These are phyloP conservation scores for Plasmodium gaboni DNA, from an alignment of 169 alveolate species.

Conservation along the genomic window DNA sequence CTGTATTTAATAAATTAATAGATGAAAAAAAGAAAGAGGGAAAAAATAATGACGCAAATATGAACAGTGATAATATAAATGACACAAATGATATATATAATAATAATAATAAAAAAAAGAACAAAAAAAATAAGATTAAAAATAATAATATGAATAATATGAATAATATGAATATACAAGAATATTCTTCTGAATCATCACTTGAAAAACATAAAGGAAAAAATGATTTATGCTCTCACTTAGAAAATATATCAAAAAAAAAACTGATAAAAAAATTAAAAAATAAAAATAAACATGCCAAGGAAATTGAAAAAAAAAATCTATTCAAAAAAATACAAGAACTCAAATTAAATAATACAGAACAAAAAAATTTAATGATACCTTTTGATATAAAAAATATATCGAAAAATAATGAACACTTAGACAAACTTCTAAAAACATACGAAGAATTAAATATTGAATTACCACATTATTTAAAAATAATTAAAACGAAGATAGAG, in stretches of 20 bases:
- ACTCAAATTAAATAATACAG: conserved; percentile 50
- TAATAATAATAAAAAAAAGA: not conserved
- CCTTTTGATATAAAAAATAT: conserved; percentile 46
- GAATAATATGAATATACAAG: not conserved
- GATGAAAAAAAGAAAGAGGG: not conserved
- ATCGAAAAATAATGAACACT: conserved; percentile 33
- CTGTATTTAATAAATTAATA: not conserved
- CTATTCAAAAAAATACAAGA: conserved; percentile 76
- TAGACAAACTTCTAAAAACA: conserved; percentile 51
- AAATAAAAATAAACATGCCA: conserved; percentile 33
- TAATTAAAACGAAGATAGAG: conserved; percentile 41
- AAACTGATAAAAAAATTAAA: conserved; percentile 63
- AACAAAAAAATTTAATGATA: conserved; percentile 62
- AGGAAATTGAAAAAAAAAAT: conserved; percentile 49
- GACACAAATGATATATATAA: not conserved
- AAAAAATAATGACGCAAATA: not conserved
- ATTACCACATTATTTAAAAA: conserved; percentile 75
- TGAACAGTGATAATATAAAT: not conserved
- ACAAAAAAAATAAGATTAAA: not conserved
- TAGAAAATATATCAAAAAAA: conserved; percentile 52
- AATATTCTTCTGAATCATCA: not conserved
- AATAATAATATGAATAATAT: no score
- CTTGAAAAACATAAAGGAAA: conserved; percentile 1
- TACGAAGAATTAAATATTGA: conserved; percentile 73
- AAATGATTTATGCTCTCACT: not conserved